These are phyloP conservation scores for Eragrostis curvula DNA, from an alignment of 176 grass and related monocot species.

Conservation along the genomic window DNA sequence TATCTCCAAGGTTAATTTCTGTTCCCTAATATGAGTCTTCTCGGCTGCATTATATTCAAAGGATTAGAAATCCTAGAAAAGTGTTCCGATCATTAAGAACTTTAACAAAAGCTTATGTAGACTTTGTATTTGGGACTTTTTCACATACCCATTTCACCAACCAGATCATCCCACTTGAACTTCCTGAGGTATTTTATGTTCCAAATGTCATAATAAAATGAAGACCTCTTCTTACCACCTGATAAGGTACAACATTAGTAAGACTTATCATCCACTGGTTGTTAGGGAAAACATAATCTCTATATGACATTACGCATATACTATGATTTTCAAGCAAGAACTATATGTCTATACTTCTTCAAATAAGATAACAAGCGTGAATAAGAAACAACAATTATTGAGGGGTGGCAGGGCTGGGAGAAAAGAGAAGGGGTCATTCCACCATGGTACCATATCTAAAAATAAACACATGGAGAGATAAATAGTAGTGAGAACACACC, in stretches of 20 bases:
- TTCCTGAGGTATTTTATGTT: constrained; percentile 95
- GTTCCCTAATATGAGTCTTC: constrained; percentile 74
- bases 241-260: constrained; percentile 23
- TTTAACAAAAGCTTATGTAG: constrained; percentile 4
- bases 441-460: not conserved
- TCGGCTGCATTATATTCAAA: constrained; percentile 57
- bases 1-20: constrained; percentile 93
- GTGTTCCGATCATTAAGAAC: not conserved
- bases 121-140: not conserved
- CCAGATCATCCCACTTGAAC: constrained; percentile 99
- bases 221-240: constrained; percentile 89
- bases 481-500: constrained; percentile 49
- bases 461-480: constrained; percentile 9
- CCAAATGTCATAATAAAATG: constrained; percentile 99
- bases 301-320: not conserved
- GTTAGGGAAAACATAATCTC: not conserved
- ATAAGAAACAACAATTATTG: not conserved
- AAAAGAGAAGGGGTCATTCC: not conserved
- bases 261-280: not conserved
- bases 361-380: not conserved
- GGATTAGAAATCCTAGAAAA: constrained; percentile 14
- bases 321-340: not conserved
- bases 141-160: constrained; percentile 77
- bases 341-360: not conserved
- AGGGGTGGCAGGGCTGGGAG: not conserved